A percentile compares a stretch with the other conserved stretches of the same genome.
phyloP scores from a whole-genome alignment of 495 filamentous ascomycete species.

The Xylaria telfairii region DNA sequence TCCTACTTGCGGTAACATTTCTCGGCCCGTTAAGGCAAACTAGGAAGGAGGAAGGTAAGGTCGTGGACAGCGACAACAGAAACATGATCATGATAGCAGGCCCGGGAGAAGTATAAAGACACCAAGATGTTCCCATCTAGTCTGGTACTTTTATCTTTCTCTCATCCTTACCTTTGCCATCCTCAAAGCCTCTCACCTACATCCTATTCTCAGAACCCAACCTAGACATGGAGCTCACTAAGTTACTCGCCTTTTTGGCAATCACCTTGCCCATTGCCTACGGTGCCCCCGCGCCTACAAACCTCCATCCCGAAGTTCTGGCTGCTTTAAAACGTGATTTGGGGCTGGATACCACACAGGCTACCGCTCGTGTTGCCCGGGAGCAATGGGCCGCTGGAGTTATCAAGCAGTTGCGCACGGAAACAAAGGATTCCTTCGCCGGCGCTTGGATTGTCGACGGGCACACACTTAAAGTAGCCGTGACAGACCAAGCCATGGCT shows the following conservation, averaged over 20 bases:
- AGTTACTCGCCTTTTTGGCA: constrained; percentile 37
- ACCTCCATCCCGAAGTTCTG: constrained; percentile 37
- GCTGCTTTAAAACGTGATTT: constrained; percentile 39
- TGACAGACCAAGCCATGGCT: constrained; percentile 34
- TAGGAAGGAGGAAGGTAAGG: constrained; percentile 34
- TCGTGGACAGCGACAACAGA: constrained; percentile 32
- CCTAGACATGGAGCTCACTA: constrained; percentile 37
- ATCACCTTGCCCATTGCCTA: constrained; percentile 35
- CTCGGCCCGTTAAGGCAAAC: constrained; percentile 31
- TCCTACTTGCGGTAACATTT: constrained; percentile 28
- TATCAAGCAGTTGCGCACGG: constrained; percentile 35
- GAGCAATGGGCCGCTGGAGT: constrained; percentile 30
- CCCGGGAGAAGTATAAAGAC: constrained; percentile 36
- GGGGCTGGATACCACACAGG: constrained; percentile 34
- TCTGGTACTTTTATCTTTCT: constrained; percentile 36
- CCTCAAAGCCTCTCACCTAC: constrained; percentile 27
- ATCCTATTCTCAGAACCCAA: constrained; percentile 29
- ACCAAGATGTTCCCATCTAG: constrained; percentile 29
- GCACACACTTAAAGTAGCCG: constrained; percentile 30
- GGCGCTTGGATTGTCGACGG: constrained; percentile 37
- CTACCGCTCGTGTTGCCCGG: constrained; percentile 34
- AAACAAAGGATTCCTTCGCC: constrained; percentile 34
- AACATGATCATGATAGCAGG: constrained; percentile 32
- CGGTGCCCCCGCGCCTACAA: constrained; percentile 35
- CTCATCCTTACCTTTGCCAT: constrained; percentile 29